Evolutionary conservation across 2,329 filamentous ascomycete genomes (phyloP).

Genomic region (Alternaria infectoria): DNA sequence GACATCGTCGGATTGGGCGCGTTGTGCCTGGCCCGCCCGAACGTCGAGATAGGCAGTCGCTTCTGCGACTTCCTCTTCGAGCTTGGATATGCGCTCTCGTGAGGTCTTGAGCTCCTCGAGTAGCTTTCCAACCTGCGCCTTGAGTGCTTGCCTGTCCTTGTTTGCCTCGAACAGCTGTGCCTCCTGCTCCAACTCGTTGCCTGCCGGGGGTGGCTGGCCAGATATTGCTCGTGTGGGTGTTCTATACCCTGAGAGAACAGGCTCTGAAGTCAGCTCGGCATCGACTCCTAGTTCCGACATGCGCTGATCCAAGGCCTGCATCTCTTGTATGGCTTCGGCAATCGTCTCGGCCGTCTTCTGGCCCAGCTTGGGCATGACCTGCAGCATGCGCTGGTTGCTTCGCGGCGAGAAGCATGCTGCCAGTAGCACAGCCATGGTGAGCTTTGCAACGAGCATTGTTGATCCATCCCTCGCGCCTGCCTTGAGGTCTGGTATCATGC

Average conservation of each 20-base stretch:
- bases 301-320: constrained; percentile 45
- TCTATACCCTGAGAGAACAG: constrained; percentile 39
- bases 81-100: constrained; percentile 50
- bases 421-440: constrained; percentile 58
- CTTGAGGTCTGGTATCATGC: constrained; percentile 56
- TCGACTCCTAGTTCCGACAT: constrained; percentile 47
- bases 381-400: constrained; percentile 57
- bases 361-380: constrained; percentile 48
- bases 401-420: constrained; percentile 56
- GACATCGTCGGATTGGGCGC: constrained; percentile 50
- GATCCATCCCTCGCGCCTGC: constrained; percentile 55
- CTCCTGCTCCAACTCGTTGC: constrained; percentile 56
- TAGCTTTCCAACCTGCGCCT: constrained; percentile 49
- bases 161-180: constrained; percentile 58
- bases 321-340: constrained; percentile 49
- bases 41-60: constrained; percentile 54
- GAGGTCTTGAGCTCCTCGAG: constrained; percentile 52
- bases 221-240: constrained; percentile 42
- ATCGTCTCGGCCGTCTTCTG: constrained; percentile 47
- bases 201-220: constrained; percentile 32
- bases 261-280: constrained; percentile 43
- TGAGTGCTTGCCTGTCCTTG: constrained; percentile 53
- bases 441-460: constrained; percentile 48
- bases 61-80: constrained; percentile 57
- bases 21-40: constrained; percentile 46